phyloP scores from a whole-genome alignment of 805 yeast genomes.

The Naumovozyma castellii region DNA sequence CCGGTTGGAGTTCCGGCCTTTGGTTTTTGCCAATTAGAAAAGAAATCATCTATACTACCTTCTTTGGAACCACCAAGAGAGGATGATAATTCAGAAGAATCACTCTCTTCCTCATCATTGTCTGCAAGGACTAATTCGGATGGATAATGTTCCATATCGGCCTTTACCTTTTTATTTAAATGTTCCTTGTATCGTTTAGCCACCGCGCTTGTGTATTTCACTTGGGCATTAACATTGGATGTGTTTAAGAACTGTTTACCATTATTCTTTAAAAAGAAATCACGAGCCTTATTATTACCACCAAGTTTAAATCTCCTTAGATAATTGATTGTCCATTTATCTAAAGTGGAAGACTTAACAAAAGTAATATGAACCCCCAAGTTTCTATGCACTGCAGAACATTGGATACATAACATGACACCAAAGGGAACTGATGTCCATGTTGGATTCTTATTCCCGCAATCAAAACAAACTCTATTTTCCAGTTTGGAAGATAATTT shows the following conservation, averaged over 20 bases:
- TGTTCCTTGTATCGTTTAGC: conserved; percentile 79
- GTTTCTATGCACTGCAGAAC: conserved; percentile 92
- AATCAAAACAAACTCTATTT: conserved; percentile 86
- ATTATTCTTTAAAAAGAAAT: conserved; percentile 74
- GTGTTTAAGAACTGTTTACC: conserved; percentile 57
- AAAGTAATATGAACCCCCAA: conserved; percentile 93
- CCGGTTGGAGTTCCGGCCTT: conserved; percentile 33
- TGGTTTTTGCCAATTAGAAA: conserved; percentile 88
- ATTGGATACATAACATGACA: conserved; percentile 81
- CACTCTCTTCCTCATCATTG: conserved; percentile 17
- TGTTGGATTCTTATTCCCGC: conserved; percentile 88
- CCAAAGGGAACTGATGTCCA: conserved; percentile 99
- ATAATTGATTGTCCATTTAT: conserved; percentile 88
- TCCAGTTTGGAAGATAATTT: conserved; percentile 55
- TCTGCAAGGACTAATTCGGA: conserved; percentile 48
- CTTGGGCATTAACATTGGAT: conserved; percentile 49
- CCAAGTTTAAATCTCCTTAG: conserved; percentile 88
- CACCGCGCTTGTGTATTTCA: conserved; percentile 70
- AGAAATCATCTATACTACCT: conserved; percentile 70
- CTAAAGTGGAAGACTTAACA: conserved; percentile 85
- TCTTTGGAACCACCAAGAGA: conserved; percentile 28
- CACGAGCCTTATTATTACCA: conserved; percentile 81
- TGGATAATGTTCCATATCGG: conserved; percentile 67
- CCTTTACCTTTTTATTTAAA: conserved; percentile 54
- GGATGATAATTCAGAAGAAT: conserved; percentile 20